Conservation (phyloP, 192 early-diverging fungal species). For the Piromyces finnis region DNA sequence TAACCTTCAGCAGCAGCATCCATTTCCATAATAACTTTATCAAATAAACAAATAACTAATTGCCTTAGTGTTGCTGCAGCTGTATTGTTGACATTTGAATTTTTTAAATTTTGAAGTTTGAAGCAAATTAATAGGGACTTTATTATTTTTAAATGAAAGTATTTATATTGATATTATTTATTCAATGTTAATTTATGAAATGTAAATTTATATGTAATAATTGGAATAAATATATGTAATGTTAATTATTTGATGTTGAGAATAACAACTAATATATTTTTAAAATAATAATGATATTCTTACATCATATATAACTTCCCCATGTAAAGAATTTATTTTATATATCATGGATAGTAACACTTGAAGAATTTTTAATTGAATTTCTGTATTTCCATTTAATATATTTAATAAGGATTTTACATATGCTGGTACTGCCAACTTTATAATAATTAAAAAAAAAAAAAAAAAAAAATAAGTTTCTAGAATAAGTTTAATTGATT, state of each 20-base stretch:
- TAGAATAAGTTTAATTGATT: no score
- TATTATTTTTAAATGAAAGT: no score
- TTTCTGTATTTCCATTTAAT: background rate
- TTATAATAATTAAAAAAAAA: no score
- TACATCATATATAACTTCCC: background rate
- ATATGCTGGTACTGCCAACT: background rate
- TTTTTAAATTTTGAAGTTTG: background rate
- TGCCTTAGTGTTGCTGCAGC: constrained; percentile 73
- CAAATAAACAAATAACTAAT: constrained; percentile 66
- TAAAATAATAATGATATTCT: background rate
- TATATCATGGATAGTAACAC: background rate
- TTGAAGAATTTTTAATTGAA: background rate
- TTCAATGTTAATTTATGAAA: no score
- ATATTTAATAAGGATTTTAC: background rate
- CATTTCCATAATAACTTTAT: constrained; percentile 42
- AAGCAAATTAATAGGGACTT: background rate
- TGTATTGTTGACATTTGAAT: constrained; percentile 60
- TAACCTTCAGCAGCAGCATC: background rate
- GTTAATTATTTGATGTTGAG: no score
- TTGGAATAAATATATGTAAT: no score
- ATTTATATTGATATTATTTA: no score
- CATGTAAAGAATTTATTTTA: background rate
- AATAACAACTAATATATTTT: no score
- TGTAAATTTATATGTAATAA: no score
- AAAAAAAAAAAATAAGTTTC: no score